These are phyloP conservation scores for Lippia alba DNA, from an alignment of 305 asterid species.

Conservation along the genomic window DNA sequence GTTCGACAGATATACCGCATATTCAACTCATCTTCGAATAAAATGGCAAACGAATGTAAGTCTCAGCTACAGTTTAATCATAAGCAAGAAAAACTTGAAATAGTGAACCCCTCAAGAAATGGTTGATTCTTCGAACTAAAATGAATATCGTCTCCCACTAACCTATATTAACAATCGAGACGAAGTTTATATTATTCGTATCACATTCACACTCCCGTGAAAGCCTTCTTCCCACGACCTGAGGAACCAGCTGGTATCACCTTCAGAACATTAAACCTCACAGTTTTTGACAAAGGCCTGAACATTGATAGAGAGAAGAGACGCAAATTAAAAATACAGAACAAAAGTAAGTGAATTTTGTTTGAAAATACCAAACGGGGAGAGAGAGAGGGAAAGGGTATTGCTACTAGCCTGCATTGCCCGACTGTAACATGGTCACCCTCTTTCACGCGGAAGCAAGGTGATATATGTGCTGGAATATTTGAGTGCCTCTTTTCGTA, in stretches of 20 bases:
- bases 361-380: not conserved
- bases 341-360: no score
- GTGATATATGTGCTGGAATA: conserved; percentile 38
- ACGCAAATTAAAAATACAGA: not conserved
- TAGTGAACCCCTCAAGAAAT: not conserved
- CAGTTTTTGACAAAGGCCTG: conserved; percentile 39
- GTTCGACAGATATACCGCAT: not conserved
- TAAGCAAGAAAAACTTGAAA: not conserved
- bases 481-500: conserved; percentile 39
- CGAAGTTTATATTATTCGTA: not conserved
- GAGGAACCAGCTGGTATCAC: conserved; percentile 35
- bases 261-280: conserved; percentile 38
- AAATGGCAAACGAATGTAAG: not conserved
- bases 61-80: not conserved
- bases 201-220: conserved; percentile 23
- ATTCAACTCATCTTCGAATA: not conserved
- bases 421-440: conserved; percentile 48
- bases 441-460: conserved; percentile 41
- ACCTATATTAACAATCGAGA: not conserved
- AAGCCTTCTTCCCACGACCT: conserved; percentile 27
- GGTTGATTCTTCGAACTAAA: not conserved
- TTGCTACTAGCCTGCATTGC: conserved; percentile 35
- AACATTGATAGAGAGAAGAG: not conserved
- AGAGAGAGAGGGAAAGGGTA: not conserved
- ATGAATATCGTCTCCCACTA: not conserved